Conservation (phyloP, 2,329 filamentous ascomycete species). For the Diaporthe batatas region DNA sequence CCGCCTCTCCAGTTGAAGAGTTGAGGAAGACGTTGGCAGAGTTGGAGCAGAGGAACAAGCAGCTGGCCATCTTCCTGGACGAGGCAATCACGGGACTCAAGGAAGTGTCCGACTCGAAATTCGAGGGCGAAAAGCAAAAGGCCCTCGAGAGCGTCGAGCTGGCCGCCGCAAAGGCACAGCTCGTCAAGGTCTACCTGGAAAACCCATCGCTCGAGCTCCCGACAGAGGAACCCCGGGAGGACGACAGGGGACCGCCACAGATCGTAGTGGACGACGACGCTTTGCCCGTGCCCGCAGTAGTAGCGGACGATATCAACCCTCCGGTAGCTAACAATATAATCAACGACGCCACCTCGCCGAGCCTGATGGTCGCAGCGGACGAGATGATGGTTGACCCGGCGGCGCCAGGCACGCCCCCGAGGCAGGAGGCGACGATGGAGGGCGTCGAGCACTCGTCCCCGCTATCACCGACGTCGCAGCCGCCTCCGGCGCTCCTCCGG, state of each 20-base stretch:
- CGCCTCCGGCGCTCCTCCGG: constrained; percentile 48
- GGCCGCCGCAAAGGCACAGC: constrained; percentile 73
- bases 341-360: constrained; percentile 38
- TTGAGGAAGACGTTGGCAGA: constrained; percentile 55
- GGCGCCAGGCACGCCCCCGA: constrained; percentile 30
- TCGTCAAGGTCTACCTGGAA: constrained; percentile 73
- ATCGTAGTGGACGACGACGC: constrained; percentile 46
- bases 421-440: constrained; percentile 28
- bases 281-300: constrained; percentile 8
- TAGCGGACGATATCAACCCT: background rate
- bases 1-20: constrained; percentile 48
- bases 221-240: constrained; percentile 48
- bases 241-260: constrained; percentile 47
- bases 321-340: constrained; percentile 26
- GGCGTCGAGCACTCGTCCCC: constrained; percentile 31
- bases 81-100: constrained; percentile 75
- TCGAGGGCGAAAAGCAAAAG: constrained; percentile 62
- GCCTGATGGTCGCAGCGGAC: constrained; percentile 37
- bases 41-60: constrained; percentile 75
- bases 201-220: constrained; percentile 58
- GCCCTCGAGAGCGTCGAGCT: constrained; percentile 68
- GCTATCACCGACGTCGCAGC: constrained; percentile 17
- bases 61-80: constrained; percentile 76
- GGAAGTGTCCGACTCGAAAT: constrained; percentile 64
- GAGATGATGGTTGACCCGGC: constrained; percentile 41